Conservation (phyloP, 768 basidiomycete genomes). For the Tylopilus intermedius region DNA sequence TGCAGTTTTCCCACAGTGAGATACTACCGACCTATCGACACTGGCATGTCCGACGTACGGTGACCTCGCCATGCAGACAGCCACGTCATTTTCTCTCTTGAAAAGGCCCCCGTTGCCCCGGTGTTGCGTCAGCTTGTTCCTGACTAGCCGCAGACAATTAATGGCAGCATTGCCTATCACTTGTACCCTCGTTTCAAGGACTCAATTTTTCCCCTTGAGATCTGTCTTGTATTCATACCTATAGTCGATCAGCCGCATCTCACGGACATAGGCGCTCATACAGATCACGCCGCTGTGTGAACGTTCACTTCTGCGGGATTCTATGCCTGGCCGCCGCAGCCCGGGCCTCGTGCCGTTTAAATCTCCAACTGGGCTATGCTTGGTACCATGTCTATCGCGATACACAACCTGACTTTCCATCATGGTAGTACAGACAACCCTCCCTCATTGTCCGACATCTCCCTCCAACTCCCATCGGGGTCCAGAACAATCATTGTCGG, state of each 20-base stretch:
- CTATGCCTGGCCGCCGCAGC: too few species aligned
- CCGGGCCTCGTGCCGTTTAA: neutral
- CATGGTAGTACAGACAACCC: conserved; percentile 38
- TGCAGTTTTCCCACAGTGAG: conserved; percentile 4
- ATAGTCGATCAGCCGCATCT: neutral
- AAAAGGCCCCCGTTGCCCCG: too few species aligned
- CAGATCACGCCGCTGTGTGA: neutral
- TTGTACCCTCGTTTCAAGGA: neutral
- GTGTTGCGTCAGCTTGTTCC: too few species aligned
- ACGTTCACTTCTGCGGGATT: too few species aligned
- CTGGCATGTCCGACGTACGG: too few species aligned
- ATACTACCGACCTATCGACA: neutral
- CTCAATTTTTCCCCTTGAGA: neutral
- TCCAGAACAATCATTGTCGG: conserved; percentile 85
- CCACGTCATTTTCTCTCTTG: too few species aligned
- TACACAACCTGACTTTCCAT: conserved; percentile 52
- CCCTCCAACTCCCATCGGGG: conserved; percentile 63
- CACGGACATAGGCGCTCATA: neutral
- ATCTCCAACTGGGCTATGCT: neutral
- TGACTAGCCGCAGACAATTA: neutral
- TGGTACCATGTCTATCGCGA: conserved; percentile 26
- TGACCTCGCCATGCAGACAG: too few species aligned
- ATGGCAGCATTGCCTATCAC: neutral
- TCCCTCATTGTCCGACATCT: conserved; percentile 61
- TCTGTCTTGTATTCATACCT: neutral